Conservation (phyloP, 345 rosid species). For the Dipteronia sinensis region DNA sequence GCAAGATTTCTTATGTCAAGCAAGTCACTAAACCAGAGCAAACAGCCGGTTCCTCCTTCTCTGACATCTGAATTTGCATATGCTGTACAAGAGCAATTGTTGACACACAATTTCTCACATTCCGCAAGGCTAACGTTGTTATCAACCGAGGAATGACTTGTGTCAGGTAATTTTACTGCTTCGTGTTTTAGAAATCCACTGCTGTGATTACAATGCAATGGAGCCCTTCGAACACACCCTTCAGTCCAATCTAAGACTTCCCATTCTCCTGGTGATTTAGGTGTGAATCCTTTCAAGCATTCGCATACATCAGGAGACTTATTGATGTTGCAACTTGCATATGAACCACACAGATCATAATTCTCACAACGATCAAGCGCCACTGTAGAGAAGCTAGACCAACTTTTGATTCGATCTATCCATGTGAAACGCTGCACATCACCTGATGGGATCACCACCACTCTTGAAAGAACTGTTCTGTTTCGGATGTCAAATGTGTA, state of each 20-base stretch:
- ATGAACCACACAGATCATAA: constrained; percentile 24
- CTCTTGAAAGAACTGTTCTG: too few relatives aligned
- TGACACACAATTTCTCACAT: constrained; percentile 20
- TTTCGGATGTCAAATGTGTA: too few relatives aligned
- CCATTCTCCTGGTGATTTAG: constrained; percentile 15
- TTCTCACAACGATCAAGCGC: constrained; percentile 14
- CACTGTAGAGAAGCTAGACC: not conserved
- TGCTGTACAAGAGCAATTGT: constrained; percentile 29
- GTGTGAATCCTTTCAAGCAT: constrained; percentile 23
- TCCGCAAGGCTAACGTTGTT: constrained; percentile 8
- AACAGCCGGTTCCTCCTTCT: constrained; percentile 27
- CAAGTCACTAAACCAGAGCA: constrained; percentile 27
- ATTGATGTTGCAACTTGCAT: constrained; percentile 3
- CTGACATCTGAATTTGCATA: constrained; percentile 25
- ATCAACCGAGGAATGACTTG: constrained; percentile 9
- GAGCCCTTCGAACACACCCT: constrained; percentile 21
- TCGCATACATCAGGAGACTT: constrained; percentile 7
- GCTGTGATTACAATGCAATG: constrained; percentile 6
- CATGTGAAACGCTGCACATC: not conserved
- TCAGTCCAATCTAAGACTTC: constrained; percentile 1
- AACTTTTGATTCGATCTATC: not conserved
- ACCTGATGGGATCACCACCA: not conserved
- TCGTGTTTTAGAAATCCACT: constrained; percentile 3
- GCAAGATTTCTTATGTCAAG: constrained; percentile 5
- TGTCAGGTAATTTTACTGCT: constrained; percentile 24